Conservation (phyloP, 2,329 filamentous ascomycete genomes). For the Iodosphaeria phyllophila region DNA sequence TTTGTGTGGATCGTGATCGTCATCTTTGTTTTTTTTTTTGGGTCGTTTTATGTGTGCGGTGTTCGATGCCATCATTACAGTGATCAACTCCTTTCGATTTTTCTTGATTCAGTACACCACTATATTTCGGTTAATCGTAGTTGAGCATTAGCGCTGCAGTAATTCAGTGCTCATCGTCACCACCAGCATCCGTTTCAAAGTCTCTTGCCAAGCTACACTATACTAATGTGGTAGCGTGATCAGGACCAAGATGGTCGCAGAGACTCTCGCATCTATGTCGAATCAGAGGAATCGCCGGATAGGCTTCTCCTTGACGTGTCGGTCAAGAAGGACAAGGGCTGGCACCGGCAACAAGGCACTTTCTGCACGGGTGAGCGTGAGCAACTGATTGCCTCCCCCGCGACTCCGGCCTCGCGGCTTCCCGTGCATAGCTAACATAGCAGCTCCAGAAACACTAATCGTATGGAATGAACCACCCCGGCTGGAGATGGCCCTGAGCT, state of each 20-base stretch:
- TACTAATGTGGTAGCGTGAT: slow-evolving; percentile 3
- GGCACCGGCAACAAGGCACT: slow-evolving; percentile 92
- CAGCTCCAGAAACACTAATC: slow-evolving; percentile 66
- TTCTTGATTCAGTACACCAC: no score
- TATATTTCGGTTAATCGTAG: no score
- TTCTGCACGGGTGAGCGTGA: slow-evolving; percentile 3
- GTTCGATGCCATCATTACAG: no score
- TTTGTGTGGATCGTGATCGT: no score
- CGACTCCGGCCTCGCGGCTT: slow-evolving; percentile 10
- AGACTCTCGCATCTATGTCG: slow-evolving; percentile 74
- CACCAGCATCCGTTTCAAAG: no score
- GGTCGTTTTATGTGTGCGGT: no score
- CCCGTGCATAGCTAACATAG: no score
- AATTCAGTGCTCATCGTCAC: no score
- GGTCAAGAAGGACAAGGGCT: slow-evolving; percentile 85
- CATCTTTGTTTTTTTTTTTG: no score
- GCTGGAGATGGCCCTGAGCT: slow-evolving; percentile 93
- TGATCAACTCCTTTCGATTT: no score
- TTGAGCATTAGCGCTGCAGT: no score
- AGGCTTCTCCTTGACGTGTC: slow-evolving; percentile 73
- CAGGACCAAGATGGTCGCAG: slow-evolving; percentile 45
- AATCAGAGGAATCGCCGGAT: slow-evolving; percentile 81
- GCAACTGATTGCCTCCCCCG: slow-evolving; percentile 4
- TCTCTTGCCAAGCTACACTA: no score
- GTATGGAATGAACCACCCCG: slow-evolving; percentile 82